Conservation (phyloP, 345 rosid genomes). For the Camelina laxa region DNA sequence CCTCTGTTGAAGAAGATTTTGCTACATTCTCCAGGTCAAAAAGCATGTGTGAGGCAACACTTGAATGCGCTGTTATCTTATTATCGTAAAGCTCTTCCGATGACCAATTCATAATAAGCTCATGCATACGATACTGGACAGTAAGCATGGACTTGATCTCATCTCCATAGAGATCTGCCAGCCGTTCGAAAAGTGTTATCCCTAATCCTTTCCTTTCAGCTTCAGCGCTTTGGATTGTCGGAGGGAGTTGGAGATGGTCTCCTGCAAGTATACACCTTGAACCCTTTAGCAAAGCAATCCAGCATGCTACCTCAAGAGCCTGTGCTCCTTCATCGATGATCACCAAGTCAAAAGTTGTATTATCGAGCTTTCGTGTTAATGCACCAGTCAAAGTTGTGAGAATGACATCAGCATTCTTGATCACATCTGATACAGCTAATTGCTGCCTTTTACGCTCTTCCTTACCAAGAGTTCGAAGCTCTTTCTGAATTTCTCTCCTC, state of each 20-base stretch:
- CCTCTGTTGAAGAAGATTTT: slow-evolving; percentile 75
- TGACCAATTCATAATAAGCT: slow-evolving; percentile 98
- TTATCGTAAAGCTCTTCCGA: slow-evolving; percentile 80
- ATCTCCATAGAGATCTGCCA: slow-evolving; percentile 78
- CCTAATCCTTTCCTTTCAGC: slow-evolving; percentile 97
- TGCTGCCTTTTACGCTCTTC: slow-evolving; percentile 98
- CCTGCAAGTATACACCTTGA: slow-evolving; percentile 94
- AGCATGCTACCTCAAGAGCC: slow-evolving; percentile 97
- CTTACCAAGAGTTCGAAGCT: slow-evolving; percentile 78
- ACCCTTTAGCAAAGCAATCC: slow-evolving; percentile 91
- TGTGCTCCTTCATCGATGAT: slow-evolving; percentile 99
- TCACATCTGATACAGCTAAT: slow-evolving; percentile 88
- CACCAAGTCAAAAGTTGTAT: slow-evolving; percentile 80
- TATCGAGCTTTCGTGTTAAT: slow-evolving; percentile 68
- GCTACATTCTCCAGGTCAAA: slow-evolving; percentile 75
- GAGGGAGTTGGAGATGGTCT: slow-evolving; percentile 98
- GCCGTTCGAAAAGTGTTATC: slow-evolving; percentile 91
- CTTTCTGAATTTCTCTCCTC: slow-evolving; percentile 88
- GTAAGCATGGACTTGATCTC: slow-evolving; percentile 88
- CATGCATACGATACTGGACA: slow-evolving; percentile 97
- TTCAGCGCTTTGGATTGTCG: slow-evolving; percentile 89
- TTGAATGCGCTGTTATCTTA: slow-evolving; percentile 82
- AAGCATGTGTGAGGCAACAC: slow-evolving; percentile 87
- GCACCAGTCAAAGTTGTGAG: slow-evolving; percentile 96
- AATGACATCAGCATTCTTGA: slow-evolving; percentile 80